Evolutionary conservation across 1,284 basidiomycete species (phyloP).

Genomic region (Microbotryomycetes sp.): DNA sequence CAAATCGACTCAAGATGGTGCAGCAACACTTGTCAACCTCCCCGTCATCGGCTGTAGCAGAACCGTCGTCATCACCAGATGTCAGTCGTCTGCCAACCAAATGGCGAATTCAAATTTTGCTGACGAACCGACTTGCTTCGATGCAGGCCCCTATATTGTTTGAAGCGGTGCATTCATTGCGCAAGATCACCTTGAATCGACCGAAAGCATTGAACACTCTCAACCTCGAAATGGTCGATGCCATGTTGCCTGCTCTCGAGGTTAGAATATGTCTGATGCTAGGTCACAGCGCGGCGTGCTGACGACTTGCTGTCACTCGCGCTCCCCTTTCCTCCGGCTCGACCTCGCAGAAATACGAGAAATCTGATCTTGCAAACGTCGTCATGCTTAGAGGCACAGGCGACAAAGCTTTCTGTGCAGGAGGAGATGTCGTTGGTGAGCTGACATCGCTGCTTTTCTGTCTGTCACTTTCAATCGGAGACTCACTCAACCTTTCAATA

Average conservation of each 20-base stretch:
- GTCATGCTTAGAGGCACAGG: constrained; percentile 73
- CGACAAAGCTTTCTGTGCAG: constrained; percentile 77
- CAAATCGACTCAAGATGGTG: neutral
- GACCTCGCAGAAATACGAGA: constrained; percentile 68
- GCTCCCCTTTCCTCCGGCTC: neutral
- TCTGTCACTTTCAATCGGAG: neutral
- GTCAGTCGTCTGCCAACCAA: no score
- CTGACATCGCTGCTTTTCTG: neutral
- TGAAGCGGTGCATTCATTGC: constrained; percentile 57
- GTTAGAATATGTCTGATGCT: constrained; percentile 45
- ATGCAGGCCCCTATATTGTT: constrained; percentile 55
- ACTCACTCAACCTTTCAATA: neutral
- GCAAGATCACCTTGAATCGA: constrained; percentile 74
- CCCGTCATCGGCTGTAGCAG: neutral
- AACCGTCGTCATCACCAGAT: neutral
- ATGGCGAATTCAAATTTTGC: no score
- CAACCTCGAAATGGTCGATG: constrained; percentile 70
- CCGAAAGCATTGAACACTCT: constrained; percentile 80
- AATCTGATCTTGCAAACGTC: constrained; percentile 63
- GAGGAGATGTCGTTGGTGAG: constrained; percentile 84
- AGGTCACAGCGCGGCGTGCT: no score
- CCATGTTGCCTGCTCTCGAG: constrained; percentile 66
- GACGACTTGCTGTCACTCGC: neutral
- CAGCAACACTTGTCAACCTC: neutral
- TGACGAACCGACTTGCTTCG: neutral